phyloP scores from a whole-genome alignment of 305 asterid species.

The Lippia alba region DNA sequence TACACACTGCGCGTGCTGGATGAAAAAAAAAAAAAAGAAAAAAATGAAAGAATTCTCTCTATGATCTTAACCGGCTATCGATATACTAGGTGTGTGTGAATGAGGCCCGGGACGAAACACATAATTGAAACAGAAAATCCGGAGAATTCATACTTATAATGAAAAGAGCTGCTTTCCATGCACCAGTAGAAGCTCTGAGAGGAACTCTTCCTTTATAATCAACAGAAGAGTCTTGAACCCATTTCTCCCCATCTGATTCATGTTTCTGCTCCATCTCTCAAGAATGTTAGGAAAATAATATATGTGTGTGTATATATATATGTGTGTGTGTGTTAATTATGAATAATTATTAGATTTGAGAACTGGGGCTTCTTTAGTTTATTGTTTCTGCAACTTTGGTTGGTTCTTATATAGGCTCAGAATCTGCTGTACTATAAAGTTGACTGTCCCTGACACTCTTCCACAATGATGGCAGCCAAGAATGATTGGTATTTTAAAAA shows the following conservation, averaged over 20 bases:
- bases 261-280: conserved; percentile 26
- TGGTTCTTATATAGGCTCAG: conserved; percentile 30
- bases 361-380: neutral
- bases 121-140: too few species aligned
- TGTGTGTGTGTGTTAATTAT: neutral
- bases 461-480: neutral
- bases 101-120: neutral
- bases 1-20: too few species aligned
- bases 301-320: too few species aligned
- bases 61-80: too few species aligned
- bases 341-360: neutral
- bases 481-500: neutral
- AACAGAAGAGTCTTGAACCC: conserved; percentile 78
- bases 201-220: conserved; percentile 50
- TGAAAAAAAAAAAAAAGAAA: too few species aligned
- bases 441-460: conserved; percentile 13
- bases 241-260: conserved; percentile 39
- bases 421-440: neutral
- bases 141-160: conserved; percentile 51
- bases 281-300: neutral
- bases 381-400: conserved; percentile 24
- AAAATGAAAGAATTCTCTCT: too few species aligned
- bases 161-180: conserved; percentile 77
- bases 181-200: conserved; percentile 67
- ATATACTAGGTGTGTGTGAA: neutral